phyloP scores from a whole-genome alignment of 1,284 basidiomycete genomes.

The Cryptococcus hybrid region DNA sequence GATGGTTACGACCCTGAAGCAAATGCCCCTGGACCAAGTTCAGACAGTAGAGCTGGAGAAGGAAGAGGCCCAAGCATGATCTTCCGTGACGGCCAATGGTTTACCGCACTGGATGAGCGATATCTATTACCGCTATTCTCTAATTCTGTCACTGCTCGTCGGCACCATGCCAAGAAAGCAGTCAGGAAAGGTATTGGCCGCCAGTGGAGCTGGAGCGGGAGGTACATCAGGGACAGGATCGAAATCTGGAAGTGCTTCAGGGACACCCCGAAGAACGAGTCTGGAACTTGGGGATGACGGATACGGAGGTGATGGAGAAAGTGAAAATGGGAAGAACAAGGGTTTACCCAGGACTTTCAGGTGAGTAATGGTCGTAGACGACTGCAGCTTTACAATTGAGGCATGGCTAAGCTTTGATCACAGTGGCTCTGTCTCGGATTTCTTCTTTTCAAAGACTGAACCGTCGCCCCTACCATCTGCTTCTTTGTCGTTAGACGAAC shows the following conservation, averaged over 20 bases:
- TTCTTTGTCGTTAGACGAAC: conserved; percentile 9
- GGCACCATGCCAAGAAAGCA: conserved; percentile 76
- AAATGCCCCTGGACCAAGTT: conserved; percentile 26
- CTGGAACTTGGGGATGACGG: conserved; percentile 32
- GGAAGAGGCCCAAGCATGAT: conserved; percentile 43
- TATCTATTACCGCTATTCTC: conserved; percentile 93
- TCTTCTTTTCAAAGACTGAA: conserved; percentile 29
- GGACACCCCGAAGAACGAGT: conserved; percentile 24
- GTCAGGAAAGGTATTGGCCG: conserved; percentile 14
- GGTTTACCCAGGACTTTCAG: conserved; percentile 40
- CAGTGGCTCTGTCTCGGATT: conserved; percentile 30
- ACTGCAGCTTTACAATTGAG: background rate
- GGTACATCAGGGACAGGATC: background rate
- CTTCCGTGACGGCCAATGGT: conserved; percentile 76
- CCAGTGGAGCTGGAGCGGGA: background rate
- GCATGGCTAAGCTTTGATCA: background rate
- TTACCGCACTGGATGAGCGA: conserved; percentile 90
- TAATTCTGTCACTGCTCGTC: conserved; percentile 84
- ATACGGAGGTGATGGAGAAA: conserved; percentile 33
- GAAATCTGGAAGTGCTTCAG: conserved; percentile 24
- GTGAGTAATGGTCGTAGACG: conserved; percentile 23
- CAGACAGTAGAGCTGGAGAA: conserved; percentile 53
- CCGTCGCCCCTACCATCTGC: background rate
- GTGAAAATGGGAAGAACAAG: conserved; percentile 50
- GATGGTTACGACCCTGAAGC: conserved; percentile 11